Base-by-base conservation (phyloP, 2,329 filamentous ascomycete species). In the Trichoderma sp. region DNA sequence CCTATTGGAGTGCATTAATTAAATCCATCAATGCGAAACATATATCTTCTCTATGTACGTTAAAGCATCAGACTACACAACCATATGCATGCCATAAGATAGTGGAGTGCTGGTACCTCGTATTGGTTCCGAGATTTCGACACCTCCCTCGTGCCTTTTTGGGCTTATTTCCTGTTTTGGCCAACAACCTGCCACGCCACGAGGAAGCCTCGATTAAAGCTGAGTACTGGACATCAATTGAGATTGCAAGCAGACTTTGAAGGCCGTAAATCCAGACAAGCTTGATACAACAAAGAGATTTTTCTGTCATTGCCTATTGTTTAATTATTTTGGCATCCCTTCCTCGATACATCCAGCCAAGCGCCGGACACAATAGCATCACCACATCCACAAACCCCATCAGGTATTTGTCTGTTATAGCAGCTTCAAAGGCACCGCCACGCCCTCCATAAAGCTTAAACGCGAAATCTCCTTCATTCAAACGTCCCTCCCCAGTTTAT, bases 141-240 rank as follows among this genome's bases (percentile, higher is more conserved):
- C 5, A 43, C 2, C 31, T 37, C n/a, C 31, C 33, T 13, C 11
- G 33, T 37, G 19, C 55, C 37, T 21, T 3, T 33, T 49, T 49
- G 49, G 49, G 33, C 33, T 16, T 21, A 24, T 64, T 56, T 56
- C 24, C 61, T 64, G 33, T 64, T 64, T 56, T 52, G 14, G 61
- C 31, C 61, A 64, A 27, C 5, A 40, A 11, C 19, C n/a, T 21
- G 37, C 40, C 40, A n/a, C 40, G 40, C 49, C 59, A 11, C 27
- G 29, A 43, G n/a, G 27, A 62, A 35, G 7, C 31, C n/a, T 49
- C 47, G 5, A 3, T 3, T 13, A 24, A 49, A 13, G 21, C 40
- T 5, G 19, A 4, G 1, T 43, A 43, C 16, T n/a, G 13, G 11
- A 35, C 4, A 35, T 35, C 33, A n/a, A n/a, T n/a, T 43, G 40